These are phyloP conservation scores for Taphrina pruni DNA, from an alignment of 1,139 yeast species.

Conservation along the genomic window DNA sequence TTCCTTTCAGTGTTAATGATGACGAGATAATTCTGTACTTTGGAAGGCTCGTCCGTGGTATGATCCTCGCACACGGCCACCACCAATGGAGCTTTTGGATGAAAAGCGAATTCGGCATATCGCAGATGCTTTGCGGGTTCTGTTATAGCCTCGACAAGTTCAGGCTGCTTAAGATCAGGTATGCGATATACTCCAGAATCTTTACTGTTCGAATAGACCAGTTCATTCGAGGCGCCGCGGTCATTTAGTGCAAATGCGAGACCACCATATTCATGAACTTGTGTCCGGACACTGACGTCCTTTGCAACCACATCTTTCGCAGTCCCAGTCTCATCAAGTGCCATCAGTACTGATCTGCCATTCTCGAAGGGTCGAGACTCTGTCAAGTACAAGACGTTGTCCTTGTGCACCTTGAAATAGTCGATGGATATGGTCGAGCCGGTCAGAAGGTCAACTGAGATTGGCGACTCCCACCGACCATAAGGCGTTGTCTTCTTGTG, in stretches of 20 bases:
- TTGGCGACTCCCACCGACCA: conserved; percentile 39
- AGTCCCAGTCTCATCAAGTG: neutral
- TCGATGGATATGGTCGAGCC: conserved; percentile 34
- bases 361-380: conserved; percentile 32
- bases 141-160: conserved; percentile 6
- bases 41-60: conserved; percentile 17
- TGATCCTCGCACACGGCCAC: conserved; percentile 39
- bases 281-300: conserved; percentile 18
- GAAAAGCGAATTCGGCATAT: conserved; percentile 27
- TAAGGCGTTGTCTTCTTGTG: conserved; percentile 1
- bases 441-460: conserved; percentile 30
- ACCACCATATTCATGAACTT: conserved; percentile 41
- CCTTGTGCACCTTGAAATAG: conserved; percentile 14
- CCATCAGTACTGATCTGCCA: conserved; percentile 31
- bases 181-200: conserved; percentile 29
- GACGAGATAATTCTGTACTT: conserved; percentile 34
- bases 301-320: neutral
- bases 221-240: neutral
- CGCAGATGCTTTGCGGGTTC: conserved; percentile 8
- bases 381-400: conserved; percentile 17
- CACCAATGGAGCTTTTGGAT: conserved; percentile 8
- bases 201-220: conserved; percentile 16
- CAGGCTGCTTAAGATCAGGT: neutral
- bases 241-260: conserved; percentile 14
- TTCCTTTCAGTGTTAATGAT: neutral